Evolutionary conservation across 805 yeast species (phyloP), one percentile per base, ranked within the genome.

Genomic region (Candida endomychidarum): DNA sequence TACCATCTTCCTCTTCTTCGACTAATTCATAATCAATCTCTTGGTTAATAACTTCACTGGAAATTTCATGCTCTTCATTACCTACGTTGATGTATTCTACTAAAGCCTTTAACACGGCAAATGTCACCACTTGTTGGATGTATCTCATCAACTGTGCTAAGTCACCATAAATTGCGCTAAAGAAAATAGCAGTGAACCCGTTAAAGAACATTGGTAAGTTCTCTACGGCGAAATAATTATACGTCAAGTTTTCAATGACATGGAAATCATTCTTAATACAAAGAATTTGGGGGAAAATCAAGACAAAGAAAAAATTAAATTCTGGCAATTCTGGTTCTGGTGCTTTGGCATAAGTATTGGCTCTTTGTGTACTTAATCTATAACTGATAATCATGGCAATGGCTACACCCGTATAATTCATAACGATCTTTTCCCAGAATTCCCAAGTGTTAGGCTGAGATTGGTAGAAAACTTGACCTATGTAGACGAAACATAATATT

Each of bases 291-390:
- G 74, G 74, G 5, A 70, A 45, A 12, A 63, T 38, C n/a, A 63
- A 41, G 20, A 67, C 52, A 44, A 64, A 65, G 8, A 69, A 24
- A 35, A 57, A 50, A 48, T 68, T 63, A 49, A 68, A 70, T 28
- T 63, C 66, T 11, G 75, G 75, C 38, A 60, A 48, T 11, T 35
- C 37, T 10, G 67, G 66, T 27, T 45, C 36, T 4, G 35, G 35
- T 11, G 27, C 35, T 12, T 31, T 18, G 8, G 26, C 36, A 9
- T 40, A 47, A 16, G n/a, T 29, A 7, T n/a, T n/a, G n/a, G 54
- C 54, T 29, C 52, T 52, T 34, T 50, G 47, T 28, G 36, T 7
- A 31, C 43, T 46, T 2, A 57, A 46, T 19, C 53, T 51, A 42
- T 58, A 60, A 28, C 58, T 53, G 38, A 65, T 51, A 19, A 57